Evolutionary conservation across 306 rosid genomes (phyloP).

Genomic region (Cucumis melo): DNA sequence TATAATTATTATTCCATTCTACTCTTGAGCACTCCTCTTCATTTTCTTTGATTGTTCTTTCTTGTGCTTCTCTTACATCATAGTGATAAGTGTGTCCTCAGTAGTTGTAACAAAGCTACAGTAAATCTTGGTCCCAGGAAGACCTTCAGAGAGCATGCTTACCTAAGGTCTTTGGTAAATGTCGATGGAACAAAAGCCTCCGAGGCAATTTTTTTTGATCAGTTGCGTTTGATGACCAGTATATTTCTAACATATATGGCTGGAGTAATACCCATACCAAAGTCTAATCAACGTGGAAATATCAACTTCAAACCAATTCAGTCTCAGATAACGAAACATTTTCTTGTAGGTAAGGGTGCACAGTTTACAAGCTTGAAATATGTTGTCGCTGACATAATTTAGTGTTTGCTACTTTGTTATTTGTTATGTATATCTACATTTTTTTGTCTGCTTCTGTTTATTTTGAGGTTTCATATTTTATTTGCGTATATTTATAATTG

Average conservation of each 20-base stretch:
- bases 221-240: slow-evolving; percentile 70
- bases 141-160: slow-evolving; percentile 28
- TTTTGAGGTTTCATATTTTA: slow-evolving; percentile 13
- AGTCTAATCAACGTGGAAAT: slow-evolving; percentile 33
- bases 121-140: slow-evolving; percentile 19
- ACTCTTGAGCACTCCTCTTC: no score
- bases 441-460: slow-evolving; percentile 5
- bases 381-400: slow-evolving; percentile 5
- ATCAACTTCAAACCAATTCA: slow-evolving; percentile 23
- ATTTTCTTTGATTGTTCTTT: no score
- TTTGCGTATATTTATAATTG: slow-evolving; percentile 9
- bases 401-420: background rate
- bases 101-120: no score
- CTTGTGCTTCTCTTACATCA: no score
- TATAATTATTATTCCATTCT: no score
- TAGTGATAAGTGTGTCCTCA: no score
- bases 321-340: slow-evolving; percentile 27
- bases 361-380: slow-evolving; percentile 19
- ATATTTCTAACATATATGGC: slow-evolving; percentile 77
- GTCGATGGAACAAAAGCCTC: slow-evolving; percentile 36
- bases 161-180: slow-evolving; percentile 50
- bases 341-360: slow-evolving; percentile 99
- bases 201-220: slow-evolving; percentile 56
- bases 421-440: background rate
- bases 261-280: slow-evolving; percentile 57